Evolutionary conservation across 1,139 yeast species (phyloP).

Genomic region (Saccharomyces hybrid): DNA sequence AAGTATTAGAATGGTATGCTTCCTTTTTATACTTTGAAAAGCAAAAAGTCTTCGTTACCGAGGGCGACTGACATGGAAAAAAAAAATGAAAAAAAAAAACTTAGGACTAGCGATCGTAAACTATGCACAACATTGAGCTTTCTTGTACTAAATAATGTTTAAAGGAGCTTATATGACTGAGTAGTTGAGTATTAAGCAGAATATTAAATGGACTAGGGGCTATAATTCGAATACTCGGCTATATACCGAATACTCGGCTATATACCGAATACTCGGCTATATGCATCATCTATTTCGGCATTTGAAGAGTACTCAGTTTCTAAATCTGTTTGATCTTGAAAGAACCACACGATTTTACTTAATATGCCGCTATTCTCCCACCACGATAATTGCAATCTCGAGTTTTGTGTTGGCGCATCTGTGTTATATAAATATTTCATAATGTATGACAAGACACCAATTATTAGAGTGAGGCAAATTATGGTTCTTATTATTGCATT

Average conservation of each 20-base stretch:
- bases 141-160: neutral
- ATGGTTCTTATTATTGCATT: neutral
- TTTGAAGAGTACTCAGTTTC: neutral
- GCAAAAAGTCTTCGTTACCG: neutral
- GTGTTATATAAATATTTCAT: neutral
- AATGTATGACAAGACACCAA: neutral
- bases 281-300: constrained; percentile 6
- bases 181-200: neutral
- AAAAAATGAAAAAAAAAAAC: neutral
- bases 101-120: neutral
- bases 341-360: constrained; percentile 6
- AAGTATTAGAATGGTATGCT: too few relatives aligned
- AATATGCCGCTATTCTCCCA: constrained; percentile 6
- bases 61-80: neutral
- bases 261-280: constrained; percentile 10
- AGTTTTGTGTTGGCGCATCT: neutral
- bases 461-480: neutral
- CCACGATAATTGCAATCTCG: constrained; percentile 5
- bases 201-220: neutral
- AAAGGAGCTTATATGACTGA: neutral
- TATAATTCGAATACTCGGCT: constrained; percentile 9
- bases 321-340: constrained; percentile 1
- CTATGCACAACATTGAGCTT: too few relatives aligned
- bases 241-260: constrained; percentile 5
- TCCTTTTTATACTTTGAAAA: neutral